These are phyloP conservation scores for Eragrostis curvula DNA, from an alignment of 176 grass and related monocot genomes.

Conservation along the genomic window DNA sequence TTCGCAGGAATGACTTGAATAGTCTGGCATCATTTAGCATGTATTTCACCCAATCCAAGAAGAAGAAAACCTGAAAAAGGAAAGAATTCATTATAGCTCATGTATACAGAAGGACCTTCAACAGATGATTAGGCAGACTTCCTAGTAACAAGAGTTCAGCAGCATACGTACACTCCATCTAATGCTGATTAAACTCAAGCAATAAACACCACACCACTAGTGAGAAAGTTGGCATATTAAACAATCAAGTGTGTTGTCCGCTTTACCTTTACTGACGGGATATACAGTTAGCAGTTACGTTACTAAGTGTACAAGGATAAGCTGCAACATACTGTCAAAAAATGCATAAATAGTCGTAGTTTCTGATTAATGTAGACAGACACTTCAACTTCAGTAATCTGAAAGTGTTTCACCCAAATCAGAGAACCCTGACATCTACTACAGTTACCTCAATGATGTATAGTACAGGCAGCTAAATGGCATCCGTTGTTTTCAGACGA, in stretches of 20 bases:
- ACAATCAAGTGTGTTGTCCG: not conserved
- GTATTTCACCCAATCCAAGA: constrained; percentile 92
- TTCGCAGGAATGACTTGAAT: constrained; percentile 89
- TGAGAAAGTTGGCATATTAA: not conserved
- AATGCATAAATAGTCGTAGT: not conserved
- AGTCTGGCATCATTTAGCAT: constrained; percentile 83
- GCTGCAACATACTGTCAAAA: constrained; percentile 1
- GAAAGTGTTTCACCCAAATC: not conserved
- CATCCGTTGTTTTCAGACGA: not conserved
- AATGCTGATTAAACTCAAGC: constrained; percentile 5
- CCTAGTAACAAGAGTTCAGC: not conserved
- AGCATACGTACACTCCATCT: not conserved
- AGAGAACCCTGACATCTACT: not conserved
- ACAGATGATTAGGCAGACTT: not conserved
- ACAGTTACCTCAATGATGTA: not conserved
- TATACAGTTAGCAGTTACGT: not conserved
- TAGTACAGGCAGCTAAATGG: not conserved
- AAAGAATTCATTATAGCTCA: constrained; percentile 29
- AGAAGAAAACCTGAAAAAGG: constrained; percentile 80
- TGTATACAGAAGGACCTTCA: constrained; percentile 24
- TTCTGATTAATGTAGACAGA: not conserved
- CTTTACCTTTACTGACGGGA: not conserved
- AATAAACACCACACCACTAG: not conserved
- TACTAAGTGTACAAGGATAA: not conserved
- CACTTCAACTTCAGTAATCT: not conserved